These are phyloP conservation scores for Trichosporon asahii DNA, from an alignment of 1,284 basidiomycete genomes.

Conservation along the genomic window DNA sequence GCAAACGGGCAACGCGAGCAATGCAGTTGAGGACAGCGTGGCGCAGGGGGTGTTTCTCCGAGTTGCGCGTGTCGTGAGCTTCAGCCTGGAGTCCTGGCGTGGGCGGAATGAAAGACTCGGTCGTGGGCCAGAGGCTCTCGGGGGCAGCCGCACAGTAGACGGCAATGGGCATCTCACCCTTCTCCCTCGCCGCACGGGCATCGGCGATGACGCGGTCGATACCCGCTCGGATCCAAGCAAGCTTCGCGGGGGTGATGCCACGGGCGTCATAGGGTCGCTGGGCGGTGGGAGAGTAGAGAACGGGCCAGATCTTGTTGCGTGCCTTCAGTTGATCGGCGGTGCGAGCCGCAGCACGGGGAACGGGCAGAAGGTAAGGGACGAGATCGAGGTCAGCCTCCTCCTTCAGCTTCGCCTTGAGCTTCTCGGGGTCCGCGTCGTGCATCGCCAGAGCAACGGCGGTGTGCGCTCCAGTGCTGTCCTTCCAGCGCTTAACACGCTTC, in stretches of 20 bases:
- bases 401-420: conserved; percentile 51
- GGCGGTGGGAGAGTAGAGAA: conserved; percentile 66
- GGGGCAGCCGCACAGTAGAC: conserved; percentile 68
- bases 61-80: conserved; percentile 66
- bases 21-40: conserved; percentile 78
- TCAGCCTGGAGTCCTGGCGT: conserved; percentile 47
- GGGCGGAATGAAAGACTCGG: conserved; percentile 55
- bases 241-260: conserved; percentile 63
- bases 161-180: conserved; percentile 72
- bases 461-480: conserved; percentile 21
- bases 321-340: conserved; percentile 64
- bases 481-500: conserved; percentile 62
- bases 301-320: conserved; percentile 76
- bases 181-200: conserved; percentile 55
- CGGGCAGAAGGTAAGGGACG: conserved; percentile 59
- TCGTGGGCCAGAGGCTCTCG: conserved; percentile 49
- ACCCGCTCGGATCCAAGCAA: conserved; percentile 70
- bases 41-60: conserved; percentile 68
- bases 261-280: conserved; percentile 58
- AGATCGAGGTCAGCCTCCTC: conserved; percentile 14
- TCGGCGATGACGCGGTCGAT: conserved; percentile 58
- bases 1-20: conserved; percentile 55
- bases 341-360: conserved; percentile 70
- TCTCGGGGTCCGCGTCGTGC: conserved; percentile 28
- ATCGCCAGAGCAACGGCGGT: conserved; percentile 37